Evolutionary conservation across 2,329 filamentous ascomycete genomes (phyloP), one percentile per base, ranked within the genome.

Genomic region (Colletotrichum sp.): DNA sequence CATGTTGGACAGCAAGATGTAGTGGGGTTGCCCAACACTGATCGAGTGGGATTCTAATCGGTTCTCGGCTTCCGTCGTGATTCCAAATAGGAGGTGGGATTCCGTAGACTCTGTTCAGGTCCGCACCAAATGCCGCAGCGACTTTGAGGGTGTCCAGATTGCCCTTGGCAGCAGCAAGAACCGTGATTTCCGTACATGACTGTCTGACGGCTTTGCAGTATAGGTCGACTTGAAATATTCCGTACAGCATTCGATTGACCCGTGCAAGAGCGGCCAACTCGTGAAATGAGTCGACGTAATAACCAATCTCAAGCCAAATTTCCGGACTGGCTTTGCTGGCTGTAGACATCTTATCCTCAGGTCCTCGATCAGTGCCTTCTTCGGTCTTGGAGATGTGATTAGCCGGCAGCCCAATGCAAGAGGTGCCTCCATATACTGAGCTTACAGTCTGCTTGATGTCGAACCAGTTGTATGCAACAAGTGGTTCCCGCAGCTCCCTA

Each of bases 391-490:
- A 3, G 10, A 21, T 7, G 0, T 48, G 18, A 5, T 48, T 12
- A 21, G 9, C 43, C 1, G 18, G 43, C 10, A 10, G 43, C 8
- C 43, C n/a, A 0, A 3, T 0, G 43, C n/a, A 21, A 21, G 5
- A 13, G 6, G 0, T n/a, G 0, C 43, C 0, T 48, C 5, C n/a
- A 48, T 48, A 21, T 13, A 0, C 0, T 0, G n/a, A 21, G 18
- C 43, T 48, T 48, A 48, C 43, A 13, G 6, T 48, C 10, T 21
- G 43, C 43, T 43, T 43, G 8, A 6, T 43, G 39, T 43, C 18
- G 18, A 43, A 6, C 0, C 18, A 43, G 39, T 0, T 10, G 18
- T 0, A 43, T 43, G 8, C 0, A n/a, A n/a, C 39, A 1, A 43
- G 39, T 10, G 18, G 39, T 43, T 43, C 39, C 8, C 9, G 6